Conservation (phyloP, 768 basidiomycete genomes). For the Boletus patriciae region DNA sequence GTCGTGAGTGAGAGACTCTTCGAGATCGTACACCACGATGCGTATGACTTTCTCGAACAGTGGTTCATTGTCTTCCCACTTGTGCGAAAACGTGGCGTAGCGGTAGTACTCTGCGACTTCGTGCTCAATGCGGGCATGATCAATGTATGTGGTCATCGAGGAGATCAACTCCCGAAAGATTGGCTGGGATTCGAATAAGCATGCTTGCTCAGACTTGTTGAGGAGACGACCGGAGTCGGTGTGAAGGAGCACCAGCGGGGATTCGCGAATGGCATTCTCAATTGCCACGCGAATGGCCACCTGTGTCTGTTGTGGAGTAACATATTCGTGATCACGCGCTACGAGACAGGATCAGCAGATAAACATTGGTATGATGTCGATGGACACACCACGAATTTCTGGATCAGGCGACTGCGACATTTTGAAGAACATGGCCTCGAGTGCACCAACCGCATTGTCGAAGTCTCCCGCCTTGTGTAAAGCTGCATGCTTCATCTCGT, state of each 20-base stretch:
- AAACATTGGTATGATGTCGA: not conserved
- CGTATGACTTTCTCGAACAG: no score
- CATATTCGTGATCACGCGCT: not conserved
- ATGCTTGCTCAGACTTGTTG: no score
- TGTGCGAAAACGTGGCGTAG: no score
- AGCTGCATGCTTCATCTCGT: no score
- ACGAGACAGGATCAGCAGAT: not conserved
- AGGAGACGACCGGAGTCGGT: no score
- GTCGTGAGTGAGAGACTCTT: no score
- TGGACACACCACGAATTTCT: not conserved
- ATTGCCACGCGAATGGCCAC: not conserved
- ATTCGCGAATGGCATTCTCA: not conserved
- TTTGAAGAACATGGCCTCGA: constrained; percentile 4
- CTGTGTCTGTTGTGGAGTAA: not conserved
- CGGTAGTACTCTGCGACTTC: no score
- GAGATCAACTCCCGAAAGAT: constrained; percentile 12
- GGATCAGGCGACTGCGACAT: not conserved
- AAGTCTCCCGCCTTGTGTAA: no score
- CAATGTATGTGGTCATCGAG: not conserved
- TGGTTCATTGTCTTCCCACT: no score
- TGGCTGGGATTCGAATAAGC: not conserved
- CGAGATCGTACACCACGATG: no score
- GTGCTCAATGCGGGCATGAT: no score
- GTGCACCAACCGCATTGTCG: not conserved
- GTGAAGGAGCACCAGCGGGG: no score